Conservation (phyloP, 2,329 filamentous ascomycete genomes). For the Botrytis aclada region DNA sequence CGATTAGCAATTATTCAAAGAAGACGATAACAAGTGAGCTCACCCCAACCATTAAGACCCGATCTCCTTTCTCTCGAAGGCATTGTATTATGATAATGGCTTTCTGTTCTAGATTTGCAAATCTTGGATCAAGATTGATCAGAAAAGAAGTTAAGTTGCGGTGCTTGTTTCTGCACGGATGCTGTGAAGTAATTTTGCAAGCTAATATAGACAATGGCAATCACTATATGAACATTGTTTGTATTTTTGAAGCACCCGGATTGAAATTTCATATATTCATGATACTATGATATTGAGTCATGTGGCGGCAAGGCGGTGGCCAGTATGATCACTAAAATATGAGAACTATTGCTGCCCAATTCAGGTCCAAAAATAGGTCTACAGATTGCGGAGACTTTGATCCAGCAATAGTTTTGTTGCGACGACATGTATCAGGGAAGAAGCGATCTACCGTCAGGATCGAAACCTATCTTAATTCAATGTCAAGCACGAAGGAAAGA, state of each 20-base stretch:
- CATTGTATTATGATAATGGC: background rate
- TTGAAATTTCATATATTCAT: background rate
- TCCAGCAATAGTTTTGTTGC: background rate
- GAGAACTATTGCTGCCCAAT: background rate
- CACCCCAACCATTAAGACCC: conserved; percentile 2
- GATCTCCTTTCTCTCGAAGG: background rate
- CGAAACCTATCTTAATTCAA: background rate
- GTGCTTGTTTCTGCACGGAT: background rate
- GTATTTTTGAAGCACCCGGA: background rate
- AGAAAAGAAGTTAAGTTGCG: background rate
- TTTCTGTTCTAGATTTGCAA: background rate
- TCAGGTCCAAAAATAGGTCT: background rate
- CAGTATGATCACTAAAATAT: background rate
- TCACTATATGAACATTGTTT: background rate
- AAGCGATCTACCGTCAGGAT: background rate
- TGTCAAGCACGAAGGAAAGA: background rate
- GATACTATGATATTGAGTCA: background rate
- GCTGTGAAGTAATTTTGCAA: background rate
- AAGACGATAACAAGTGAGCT: background rate
- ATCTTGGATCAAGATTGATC: too few relatives aligned
- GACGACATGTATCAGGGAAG: background rate
- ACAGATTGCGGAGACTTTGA: background rate
- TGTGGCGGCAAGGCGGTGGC: conserved; percentile 2
- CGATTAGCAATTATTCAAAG: background rate
- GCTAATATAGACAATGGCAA: background rate